phyloP scores from a whole-genome alignment of 805 yeast genomes.

The Teunomyces gatunensis region DNA sequence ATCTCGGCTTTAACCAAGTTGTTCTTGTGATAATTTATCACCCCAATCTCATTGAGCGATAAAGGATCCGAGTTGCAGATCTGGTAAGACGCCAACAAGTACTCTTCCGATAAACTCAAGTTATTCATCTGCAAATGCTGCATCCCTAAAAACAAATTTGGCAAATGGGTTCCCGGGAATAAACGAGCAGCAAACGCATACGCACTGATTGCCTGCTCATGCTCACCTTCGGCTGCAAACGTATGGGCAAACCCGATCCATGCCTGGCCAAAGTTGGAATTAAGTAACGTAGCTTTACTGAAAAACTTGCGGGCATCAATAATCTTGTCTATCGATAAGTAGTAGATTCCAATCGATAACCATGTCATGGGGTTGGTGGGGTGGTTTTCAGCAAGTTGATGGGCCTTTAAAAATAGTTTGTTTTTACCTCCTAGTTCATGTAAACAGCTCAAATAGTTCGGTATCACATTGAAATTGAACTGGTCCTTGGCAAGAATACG shows the following conservation, averaged over 20 bases:
- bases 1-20: conserved; percentile 68
- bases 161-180: conserved; percentile 88
- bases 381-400: conserved; percentile 78
- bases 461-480: conserved; percentile 67
- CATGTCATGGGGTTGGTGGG: conserved; percentile 84
- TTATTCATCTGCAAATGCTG: conserved; percentile 90
- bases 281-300: conserved; percentile 81
- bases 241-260: conserved; percentile 99
- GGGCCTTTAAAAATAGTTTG: conserved; percentile 75
- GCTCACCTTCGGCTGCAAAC: conserved; percentile 97
- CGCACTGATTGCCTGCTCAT: conserved; percentile 96
- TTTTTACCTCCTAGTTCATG: conserved; percentile 83
- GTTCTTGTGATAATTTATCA: conserved; percentile 75
- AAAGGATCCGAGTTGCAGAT: conserved; percentile 86
- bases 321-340: conserved; percentile 67
- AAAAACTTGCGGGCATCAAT: conserved; percentile 84
- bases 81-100: conserved; percentile 67
- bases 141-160: conserved; percentile 90
- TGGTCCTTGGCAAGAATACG: conserved; percentile 56
- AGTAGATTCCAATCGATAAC: conserved; percentile 91
- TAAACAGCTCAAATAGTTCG: conserved; percentile 78
- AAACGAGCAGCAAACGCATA: conserved; percentile 92
- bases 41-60: conserved; percentile 88
- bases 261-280: conserved; percentile 89
- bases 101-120: conserved; percentile 80